These are phyloP conservation scores for Musa troglodytarum DNA, from an alignment of 176 grass and related monocot species.

Conservation along the genomic window DNA sequence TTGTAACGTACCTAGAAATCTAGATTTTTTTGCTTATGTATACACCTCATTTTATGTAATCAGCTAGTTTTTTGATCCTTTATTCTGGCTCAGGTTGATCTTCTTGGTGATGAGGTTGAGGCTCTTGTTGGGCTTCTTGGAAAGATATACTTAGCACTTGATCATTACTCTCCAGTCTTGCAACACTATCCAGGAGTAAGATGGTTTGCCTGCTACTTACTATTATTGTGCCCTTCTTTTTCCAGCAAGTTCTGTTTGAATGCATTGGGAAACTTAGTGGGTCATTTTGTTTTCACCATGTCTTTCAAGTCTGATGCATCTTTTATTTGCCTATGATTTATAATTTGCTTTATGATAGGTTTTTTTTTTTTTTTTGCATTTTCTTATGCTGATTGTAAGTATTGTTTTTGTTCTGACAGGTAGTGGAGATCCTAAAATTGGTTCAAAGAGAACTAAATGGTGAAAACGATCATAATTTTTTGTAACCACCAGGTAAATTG, in stretches of 20 bases:
- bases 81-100: slow-evolving; percentile 54
- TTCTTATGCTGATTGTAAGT: neutral
- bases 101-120: slow-evolving; percentile 86
- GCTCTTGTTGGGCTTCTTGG: slow-evolving; percentile 50
- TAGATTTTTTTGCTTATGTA: neutral
- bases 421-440: slow-evolving; percentile 16
- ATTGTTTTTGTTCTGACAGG: slow-evolving; percentile 5
- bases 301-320: neutral
- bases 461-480: slow-evolving; percentile 1
- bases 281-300: neutral
- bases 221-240: neutral
- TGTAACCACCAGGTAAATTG: neutral
- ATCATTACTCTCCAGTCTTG: slow-evolving; percentile 86
- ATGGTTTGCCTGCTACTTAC: neutral
- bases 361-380: neutral
- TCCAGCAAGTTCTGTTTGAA: neutral
- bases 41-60: neutral
- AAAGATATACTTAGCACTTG: slow-evolving; percentile 77
- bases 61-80: neutral
- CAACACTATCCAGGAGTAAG: slow-evolving; percentile 86
- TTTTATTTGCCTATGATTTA: neutral
- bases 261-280: neutral
- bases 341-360: neutral
- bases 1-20: neutral
- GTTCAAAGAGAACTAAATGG: slow-evolving; percentile 17